phyloP scores from a whole-genome alignment of 768 basidiomycete species.

The Obba rivulosa region DNA sequence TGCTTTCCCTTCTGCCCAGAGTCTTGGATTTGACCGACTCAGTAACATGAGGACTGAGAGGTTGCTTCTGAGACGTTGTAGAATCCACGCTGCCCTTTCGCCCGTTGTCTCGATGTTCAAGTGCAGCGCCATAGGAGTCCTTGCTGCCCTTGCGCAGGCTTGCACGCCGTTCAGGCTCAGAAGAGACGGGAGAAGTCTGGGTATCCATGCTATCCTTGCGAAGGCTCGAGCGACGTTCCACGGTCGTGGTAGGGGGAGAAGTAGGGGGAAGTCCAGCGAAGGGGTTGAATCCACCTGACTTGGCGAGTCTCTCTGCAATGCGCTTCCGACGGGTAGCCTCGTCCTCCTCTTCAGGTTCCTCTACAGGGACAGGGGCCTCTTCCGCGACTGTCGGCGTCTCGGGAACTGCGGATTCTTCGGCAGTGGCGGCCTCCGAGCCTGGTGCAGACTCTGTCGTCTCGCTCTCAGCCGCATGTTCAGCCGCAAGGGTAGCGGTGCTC shows the following conservation, averaged over 20 bases:
- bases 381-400: neutral
- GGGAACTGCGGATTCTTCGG: neutral
- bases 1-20: slow-evolving; percentile 16
- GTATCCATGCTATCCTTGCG: slow-evolving; percentile 21
- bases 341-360: slow-evolving; percentile 35
- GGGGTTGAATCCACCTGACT: slow-evolving; percentile 60
- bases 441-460: neutral
- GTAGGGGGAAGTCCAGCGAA: slow-evolving; percentile 33
- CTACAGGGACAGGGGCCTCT: neutral
- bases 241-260: slow-evolving; percentile 2
- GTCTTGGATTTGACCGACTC: slow-evolving; percentile 4
- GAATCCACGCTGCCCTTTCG: slow-evolving; percentile 4
- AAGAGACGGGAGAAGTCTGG: slow-evolving; percentile 12
- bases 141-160: slow-evolving; percentile 17
- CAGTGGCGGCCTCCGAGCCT: neutral
- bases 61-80: slow-evolving; percentile 1
- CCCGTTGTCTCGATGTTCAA: neutral
- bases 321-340: slow-evolving; percentile 50
- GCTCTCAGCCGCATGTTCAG: neutral
- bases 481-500: neutral
- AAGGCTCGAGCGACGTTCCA: slow-evolving; percentile 10
- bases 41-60: neutral
- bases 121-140: slow-evolving; percentile 13
- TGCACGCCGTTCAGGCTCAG: slow-evolving; percentile 9
- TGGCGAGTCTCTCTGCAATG: slow-evolving; percentile 54